Conservation (phyloP, 1,139 yeast species). For the Hyphopichia buzzinii region DNA sequence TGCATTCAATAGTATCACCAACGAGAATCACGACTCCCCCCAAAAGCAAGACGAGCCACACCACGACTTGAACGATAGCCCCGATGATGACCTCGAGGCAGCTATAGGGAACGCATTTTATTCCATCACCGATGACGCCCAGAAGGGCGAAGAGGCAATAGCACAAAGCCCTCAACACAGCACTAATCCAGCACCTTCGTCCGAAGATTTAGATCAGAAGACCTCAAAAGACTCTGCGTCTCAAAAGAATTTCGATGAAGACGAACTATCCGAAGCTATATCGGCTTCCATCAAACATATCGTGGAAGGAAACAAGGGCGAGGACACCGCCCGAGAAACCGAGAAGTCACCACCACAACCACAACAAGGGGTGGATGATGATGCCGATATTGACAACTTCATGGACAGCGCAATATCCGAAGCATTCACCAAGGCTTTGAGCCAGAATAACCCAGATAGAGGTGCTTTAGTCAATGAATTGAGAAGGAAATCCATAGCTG, state of each 20-base stretch:
- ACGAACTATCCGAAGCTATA: constrained; percentile 15
- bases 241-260: constrained; percentile 9
- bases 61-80: neutral
- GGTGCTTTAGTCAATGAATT: neutral
- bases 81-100: constrained; percentile 11
- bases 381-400: constrained; percentile 16
- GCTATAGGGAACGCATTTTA: constrained; percentile 20
- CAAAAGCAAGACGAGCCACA: constrained; percentile 4
- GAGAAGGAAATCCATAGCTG: constrained; percentile 2
- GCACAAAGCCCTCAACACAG: neutral
- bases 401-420: constrained; percentile 33
- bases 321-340: neutral
- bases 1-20: constrained; percentile 18
- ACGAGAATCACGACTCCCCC: neutral
- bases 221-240: no score
- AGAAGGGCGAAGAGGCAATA: neutral
- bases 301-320: constrained; percentile 9
- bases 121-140: constrained; percentile 5
- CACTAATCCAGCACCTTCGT: no score
- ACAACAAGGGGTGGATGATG: neutral
- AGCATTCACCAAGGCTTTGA: constrained; percentile 32
- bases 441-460: constrained; percentile 2
- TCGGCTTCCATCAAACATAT: constrained; percentile 16
- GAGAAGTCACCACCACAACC: neutral
- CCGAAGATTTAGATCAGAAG: constrained; percentile 1